A percentile compares a stretch with the other conserved stretches of the same genome.
These are phyloP conservation scores for Leccinum uliginosum DNA, from an alignment of 768 basidiomycete species.

Conservation along the genomic window DNA sequence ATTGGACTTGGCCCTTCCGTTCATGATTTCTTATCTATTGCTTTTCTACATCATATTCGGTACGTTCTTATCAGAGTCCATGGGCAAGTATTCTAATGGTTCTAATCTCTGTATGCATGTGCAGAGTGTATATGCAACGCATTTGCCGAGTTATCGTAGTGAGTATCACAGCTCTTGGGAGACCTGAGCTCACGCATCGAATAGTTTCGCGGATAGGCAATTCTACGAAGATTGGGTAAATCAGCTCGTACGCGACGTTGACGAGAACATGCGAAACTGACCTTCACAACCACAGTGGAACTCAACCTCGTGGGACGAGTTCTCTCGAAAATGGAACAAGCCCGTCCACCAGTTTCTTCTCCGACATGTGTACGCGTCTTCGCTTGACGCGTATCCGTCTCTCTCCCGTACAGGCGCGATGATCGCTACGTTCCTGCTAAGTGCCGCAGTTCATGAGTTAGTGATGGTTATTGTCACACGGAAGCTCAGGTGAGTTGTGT, in stretches of 20 bases:
- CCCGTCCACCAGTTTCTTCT: slow-evolving; percentile 93
- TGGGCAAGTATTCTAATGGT: slow-evolving; percentile 1
- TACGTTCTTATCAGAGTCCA: slow-evolving; percentile 23
- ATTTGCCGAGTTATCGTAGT: slow-evolving; percentile 92
- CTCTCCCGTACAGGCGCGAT: slow-evolving; percentile 79
- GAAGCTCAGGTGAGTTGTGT: slow-evolving; percentile 68
- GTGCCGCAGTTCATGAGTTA: slow-evolving; percentile 87
- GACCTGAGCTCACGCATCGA: slow-evolving; percentile 1
- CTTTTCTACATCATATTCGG: slow-evolving; percentile 86
- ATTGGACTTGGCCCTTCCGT: slow-evolving; percentile 85
- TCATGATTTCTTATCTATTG: slow-evolving; percentile 88
- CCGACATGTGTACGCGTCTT: slow-evolving; percentile 91
- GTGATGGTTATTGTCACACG: slow-evolving; percentile 95
- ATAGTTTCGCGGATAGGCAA: slow-evolving; percentile 91
- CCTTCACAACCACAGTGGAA: slow-evolving; percentile 66
- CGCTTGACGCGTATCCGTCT: slow-evolving; percentile 65
- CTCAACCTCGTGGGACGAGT: slow-evolving; percentile 94
- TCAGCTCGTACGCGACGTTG: neutral
- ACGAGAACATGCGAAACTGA: neutral
- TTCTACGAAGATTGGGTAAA: slow-evolving; percentile 97
- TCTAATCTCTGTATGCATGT: neutral
- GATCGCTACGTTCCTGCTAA: slow-evolving; percentile 88
- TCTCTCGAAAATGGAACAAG: slow-evolving; percentile 97
- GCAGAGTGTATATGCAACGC: slow-evolving; percentile 94
- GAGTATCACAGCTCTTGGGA: slow-evolving; percentile 23